Percentiles rank a stretch among this genome's conserved stretches.
These are phyloP conservation scores for Goffeauzyma gilvescens DNA, from an alignment of 768 basidiomycete species.

Conservation along the genomic window DNA sequence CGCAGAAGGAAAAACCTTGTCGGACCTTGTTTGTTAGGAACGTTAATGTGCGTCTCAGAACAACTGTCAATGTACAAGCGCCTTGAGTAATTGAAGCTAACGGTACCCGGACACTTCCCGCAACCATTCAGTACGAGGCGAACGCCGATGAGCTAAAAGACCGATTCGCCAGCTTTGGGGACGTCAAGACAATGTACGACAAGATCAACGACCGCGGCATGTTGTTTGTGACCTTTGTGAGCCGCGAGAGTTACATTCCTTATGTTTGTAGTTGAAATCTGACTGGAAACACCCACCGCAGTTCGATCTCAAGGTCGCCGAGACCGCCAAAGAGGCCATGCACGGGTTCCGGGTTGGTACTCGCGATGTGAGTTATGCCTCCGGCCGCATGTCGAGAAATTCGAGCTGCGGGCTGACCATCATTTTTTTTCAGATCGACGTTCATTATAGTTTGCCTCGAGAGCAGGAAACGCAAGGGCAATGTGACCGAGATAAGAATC, in stretches of 20 bases:
- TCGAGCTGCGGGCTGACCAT: too few relatives aligned
- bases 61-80: too few relatives aligned
- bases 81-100: background rate
- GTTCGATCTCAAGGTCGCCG: conserved; percentile 84
- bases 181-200: conserved; percentile 94
- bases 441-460: conserved; percentile 87
- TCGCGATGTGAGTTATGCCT: too few relatives aligned
- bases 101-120: background rate
- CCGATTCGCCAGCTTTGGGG: conserved; percentile 80
- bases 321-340: conserved; percentile 70
- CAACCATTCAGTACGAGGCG: conserved; percentile 30
- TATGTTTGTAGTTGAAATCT: background rate
- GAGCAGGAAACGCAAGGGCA: conserved; percentile 51
- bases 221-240: conserved; percentile 95
- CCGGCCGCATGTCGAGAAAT: too few relatives aligned
- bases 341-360: conserved; percentile 77
- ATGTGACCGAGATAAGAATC: conserved; percentile 60
- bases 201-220: conserved; percentile 86
- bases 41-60: conserved; percentile 76
- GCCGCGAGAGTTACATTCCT: conserved; percentile 31
- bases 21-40: conserved; percentile 93
- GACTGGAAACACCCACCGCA: conserved; percentile 31
- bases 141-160: conserved; percentile 49
- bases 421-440: conserved; percentile 56
- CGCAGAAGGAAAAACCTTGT: conserved; percentile 82